phyloP scores from a whole-genome alignment of 2,329 filamentous ascomycete genomes.

The Penicillium brasilianum region DNA sequence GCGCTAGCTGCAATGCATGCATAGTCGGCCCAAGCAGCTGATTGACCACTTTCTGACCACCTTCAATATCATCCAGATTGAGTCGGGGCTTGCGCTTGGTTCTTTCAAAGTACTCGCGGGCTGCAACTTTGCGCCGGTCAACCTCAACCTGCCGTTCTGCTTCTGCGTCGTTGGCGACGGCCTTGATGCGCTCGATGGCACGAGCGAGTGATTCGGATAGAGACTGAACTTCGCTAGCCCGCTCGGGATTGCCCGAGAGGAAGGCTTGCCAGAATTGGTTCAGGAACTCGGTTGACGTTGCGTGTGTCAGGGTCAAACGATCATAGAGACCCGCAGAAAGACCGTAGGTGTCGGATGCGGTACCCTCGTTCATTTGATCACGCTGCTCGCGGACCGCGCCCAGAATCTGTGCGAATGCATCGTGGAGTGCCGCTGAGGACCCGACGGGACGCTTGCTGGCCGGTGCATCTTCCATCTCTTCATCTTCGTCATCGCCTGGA shows the following conservation, averaged over 20 bases:
- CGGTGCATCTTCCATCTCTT: constrained; percentile 54
- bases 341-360: constrained; percentile 49
- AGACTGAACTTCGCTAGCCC: constrained; percentile 78
- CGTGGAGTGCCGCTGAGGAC: constrained; percentile 68
- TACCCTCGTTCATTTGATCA: constrained; percentile 45
- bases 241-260: constrained; percentile 81
- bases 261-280: constrained; percentile 96
- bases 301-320: constrained; percentile 75
- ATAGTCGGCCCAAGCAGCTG: constrained; percentile 77
- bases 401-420: constrained; percentile 62
- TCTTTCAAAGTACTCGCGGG: constrained; percentile 70
- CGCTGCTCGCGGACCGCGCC: constrained; percentile 64
- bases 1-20: constrained; percentile 71
- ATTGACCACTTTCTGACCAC: constrained; percentile 76
- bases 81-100: constrained; percentile 76
- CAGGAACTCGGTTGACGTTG: constrained; percentile 93
- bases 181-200: constrained; percentile 77
- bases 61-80: constrained; percentile 68
- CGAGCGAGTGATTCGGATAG: constrained; percentile 80
- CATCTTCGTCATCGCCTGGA: constrained; percentile 61
- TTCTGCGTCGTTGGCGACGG: constrained; percentile 81
- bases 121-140: constrained; percentile 69
- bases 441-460: constrained; percentile 60
- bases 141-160: constrained; percentile 71
- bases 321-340: constrained; percentile 62